Evolutionary conservation across 75 land plant genomes (phyloP).

Genomic region (Azolla pinnata): DNA sequence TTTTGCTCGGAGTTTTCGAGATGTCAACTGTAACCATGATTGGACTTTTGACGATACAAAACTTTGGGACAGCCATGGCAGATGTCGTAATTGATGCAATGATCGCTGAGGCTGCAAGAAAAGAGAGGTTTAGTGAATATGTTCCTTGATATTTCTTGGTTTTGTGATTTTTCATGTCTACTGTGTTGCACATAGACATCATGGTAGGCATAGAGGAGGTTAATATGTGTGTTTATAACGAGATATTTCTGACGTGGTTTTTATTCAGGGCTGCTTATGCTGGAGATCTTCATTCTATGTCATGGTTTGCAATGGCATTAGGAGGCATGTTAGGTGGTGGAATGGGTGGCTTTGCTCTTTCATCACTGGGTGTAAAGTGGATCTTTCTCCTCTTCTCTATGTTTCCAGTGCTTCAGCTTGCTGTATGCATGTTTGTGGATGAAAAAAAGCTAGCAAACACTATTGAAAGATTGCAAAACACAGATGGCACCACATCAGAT

Average conservation of each 20-base stretch:
- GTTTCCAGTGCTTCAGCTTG: constrained; percentile 51
- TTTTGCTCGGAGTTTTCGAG: constrained; percentile 38
- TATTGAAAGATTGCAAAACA: too few species aligned
- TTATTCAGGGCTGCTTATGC: constrained; percentile 52
- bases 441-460: constrained; percentile 26
- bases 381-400: constrained; percentile 58
- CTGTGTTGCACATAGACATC: too few species aligned
- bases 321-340: constrained; percentile 75
- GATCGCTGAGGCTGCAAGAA: constrained; percentile 67
- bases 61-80: constrained; percentile 81
- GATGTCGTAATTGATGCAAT: constrained; percentile 88
- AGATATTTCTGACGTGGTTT: neutral
- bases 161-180: too few species aligned
- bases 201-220: neutral
- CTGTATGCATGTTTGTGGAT: constrained; percentile 47
- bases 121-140: constrained; percentile 35
- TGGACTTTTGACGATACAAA: constrained; percentile 53
- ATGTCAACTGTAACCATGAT: constrained; percentile 36
- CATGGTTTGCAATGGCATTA: constrained; percentile 74
- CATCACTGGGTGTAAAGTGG: constrained; percentile 29
- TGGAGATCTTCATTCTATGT: constrained; percentile 70
- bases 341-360: constrained; percentile 52
- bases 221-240: neutral
- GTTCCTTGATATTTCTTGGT: too few species aligned
- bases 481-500: neutral